These are phyloP conservation scores for Extremus antarcticus DNA, from an alignment of 495 filamentous ascomycete genomes.

Conservation along the genomic window DNA sequence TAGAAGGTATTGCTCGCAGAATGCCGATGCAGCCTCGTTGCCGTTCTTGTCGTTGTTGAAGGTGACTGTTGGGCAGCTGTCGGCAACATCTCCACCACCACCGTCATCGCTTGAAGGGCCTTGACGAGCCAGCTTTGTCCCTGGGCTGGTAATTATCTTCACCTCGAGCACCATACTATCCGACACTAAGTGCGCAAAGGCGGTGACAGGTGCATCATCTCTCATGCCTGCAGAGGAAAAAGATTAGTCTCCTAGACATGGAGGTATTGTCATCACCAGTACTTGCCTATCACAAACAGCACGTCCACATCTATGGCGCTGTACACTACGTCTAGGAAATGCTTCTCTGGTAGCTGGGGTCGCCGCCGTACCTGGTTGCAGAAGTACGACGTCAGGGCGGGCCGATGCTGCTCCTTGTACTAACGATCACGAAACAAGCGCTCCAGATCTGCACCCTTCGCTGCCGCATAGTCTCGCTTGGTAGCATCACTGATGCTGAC, in stretches of 20 bases:
- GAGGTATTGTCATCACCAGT: no score
- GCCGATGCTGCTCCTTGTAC: constrained; percentile 54
- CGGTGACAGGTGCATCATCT: constrained; percentile 48
- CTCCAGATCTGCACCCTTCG: constrained; percentile 39
- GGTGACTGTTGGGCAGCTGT: background rate
- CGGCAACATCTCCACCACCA: background rate
- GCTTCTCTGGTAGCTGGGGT: constrained; percentile 23
- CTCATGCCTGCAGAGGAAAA: constrained; percentile 59
- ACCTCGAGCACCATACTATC: constrained; percentile 47
- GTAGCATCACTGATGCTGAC: constrained; percentile 51
- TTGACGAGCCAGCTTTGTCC: constrained; percentile 21
- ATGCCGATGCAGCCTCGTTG: background rate
- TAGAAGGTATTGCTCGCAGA: background rate
- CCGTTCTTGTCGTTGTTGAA: background rate
- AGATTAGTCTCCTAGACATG: no score
- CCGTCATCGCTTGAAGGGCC: background rate
- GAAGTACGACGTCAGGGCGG: constrained; percentile 44
- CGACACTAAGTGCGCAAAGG: constrained; percentile 46
- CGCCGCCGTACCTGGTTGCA: constrained; percentile 36
- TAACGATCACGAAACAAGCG: constrained; percentile 42
- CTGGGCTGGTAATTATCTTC: constrained; percentile 37
- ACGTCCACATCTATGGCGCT: constrained; percentile 40
- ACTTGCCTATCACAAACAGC: no score
- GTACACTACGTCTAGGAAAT: constrained; percentile 40
- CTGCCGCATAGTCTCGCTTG: constrained; percentile 48